A percentile compares a stretch with the other conserved stretches of the same genome.
phyloP scores from a whole-genome alignment of 148 eudicot genomes.

The Dianthus caryophyllus region DNA sequence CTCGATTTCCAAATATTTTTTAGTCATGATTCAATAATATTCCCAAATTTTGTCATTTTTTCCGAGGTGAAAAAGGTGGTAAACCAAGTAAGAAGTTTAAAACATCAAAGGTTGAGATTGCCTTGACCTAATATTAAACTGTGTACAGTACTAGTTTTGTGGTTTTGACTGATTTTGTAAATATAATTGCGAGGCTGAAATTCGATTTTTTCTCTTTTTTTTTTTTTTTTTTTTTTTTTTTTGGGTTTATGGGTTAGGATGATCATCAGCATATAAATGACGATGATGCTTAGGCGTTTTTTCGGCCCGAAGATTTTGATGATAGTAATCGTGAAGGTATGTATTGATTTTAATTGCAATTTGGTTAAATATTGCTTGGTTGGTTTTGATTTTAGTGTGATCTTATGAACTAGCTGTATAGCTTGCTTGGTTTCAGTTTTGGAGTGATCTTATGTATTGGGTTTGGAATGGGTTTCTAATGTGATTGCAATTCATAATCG shows the following conservation, averaged over 20 bases:
- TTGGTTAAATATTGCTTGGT: not conserved
- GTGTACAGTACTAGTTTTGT: not conserved
- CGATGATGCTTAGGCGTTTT: constrained; percentile 42
- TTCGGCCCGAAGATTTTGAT: constrained; percentile 41
- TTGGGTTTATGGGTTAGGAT: constrained; percentile 26
- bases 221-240: not conserved
- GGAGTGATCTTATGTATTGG: not conserved
- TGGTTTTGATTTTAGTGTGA: not conserved
- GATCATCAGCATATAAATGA: constrained; percentile 38
- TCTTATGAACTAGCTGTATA: not conserved
- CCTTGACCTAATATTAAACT: too few species aligned
- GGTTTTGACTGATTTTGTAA: not conserved
- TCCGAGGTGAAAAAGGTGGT: constrained; percentile 34
- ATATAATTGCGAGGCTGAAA: not conserved
- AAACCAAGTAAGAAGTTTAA: constrained; percentile 34
- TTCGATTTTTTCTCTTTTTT: not conserved
- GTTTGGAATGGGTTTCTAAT: not conserved
- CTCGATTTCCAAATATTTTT: too few species aligned
- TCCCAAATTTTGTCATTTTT: too few species aligned
- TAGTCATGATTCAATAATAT: too few species aligned
- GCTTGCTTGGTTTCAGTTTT: not conserved
- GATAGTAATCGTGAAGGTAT: constrained; percentile 46
- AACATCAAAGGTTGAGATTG: constrained; percentile 42
- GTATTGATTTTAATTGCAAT: not conserved
- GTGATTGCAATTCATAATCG: not conserved